These are phyloP conservation scores for Ophidiomyces ophidiicola DNA, from an alignment of 2,329 filamentous ascomycete genomes.

Conservation along the genomic window DNA sequence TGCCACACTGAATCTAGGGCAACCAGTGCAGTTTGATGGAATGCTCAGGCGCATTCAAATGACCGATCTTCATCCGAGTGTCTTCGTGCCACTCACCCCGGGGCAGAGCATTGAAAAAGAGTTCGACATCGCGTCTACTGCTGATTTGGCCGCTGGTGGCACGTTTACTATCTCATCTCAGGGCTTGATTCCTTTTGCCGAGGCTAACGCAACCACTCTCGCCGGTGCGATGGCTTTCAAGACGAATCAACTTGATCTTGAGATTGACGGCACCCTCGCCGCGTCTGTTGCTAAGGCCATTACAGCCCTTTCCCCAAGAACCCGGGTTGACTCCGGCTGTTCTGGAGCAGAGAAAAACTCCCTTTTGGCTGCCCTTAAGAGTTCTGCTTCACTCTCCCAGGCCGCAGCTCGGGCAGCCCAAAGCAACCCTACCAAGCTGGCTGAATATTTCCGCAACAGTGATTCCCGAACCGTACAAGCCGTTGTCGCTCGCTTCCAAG, in stretches of 20 bases:
- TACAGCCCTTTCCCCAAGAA: conserved; percentile 15
- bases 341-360: conserved; percentile 33
- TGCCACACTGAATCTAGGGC: conserved; percentile 18
- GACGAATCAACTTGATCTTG: conserved; percentile 47
- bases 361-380: conserved; percentile 41
- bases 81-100: conserved; percentile 22
- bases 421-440: conserved; percentile 17
- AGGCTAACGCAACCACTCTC: conserved; percentile 41
- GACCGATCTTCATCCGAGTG: conserved; percentile 21
- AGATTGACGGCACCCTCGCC: conserved; percentile 46
- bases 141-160: conserved; percentile 39
- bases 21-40: conserved; percentile 24
- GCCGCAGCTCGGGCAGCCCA: conserved; percentile 39
- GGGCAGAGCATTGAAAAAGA: conserved; percentile 24
- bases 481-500: conserved; percentile 42
- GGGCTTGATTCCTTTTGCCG: conserved; percentile 47
- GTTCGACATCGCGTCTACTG: conserved; percentile 27
- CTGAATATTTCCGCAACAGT: conserved; percentile 53
- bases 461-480: conserved; percentile 34
- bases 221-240: conserved; percentile 45
- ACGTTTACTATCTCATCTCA: conserved; percentile 44
- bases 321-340: conserved; percentile 17
- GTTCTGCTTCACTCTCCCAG: conserved; percentile 43
- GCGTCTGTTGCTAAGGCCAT: conserved; percentile 40
- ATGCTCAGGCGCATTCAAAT: conserved; percentile 22